Evolutionary conservation across 768 basidiomycete genomes (phyloP).

Genomic region (Coprinellus micaceus): DNA sequence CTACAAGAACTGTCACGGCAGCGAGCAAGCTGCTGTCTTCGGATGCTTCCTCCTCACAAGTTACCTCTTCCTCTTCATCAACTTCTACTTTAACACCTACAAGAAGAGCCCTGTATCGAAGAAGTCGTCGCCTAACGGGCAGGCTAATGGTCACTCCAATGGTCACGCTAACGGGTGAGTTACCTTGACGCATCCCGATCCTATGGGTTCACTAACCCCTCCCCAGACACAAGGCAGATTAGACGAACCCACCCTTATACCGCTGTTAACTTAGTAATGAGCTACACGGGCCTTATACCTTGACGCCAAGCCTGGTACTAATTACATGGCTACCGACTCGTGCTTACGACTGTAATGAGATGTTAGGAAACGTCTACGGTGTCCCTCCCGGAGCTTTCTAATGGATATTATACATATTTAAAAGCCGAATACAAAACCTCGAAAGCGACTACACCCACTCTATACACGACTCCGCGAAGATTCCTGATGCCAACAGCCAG

Average conservation of each 20-base stretch:
- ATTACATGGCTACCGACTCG: slow-evolving; percentile 18
- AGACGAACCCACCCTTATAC: slow-evolving; percentile 15
- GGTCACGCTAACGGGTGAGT: slow-evolving; percentile 29
- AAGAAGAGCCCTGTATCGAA: slow-evolving; percentile 52
- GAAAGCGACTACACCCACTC: background rate
- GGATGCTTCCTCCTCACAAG: slow-evolving; percentile 86
- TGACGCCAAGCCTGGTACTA: slow-evolving; percentile 31
- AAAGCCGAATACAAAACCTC: too few species aligned
- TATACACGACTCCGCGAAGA: background rate
- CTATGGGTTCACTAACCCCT: background rate
- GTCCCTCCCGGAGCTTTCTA: background rate
- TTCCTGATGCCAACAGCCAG: background rate
- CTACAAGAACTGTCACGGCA: slow-evolving; percentile 81
- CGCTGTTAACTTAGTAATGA: slow-evolving; percentile 24
- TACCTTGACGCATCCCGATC: background rate
- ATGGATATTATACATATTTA: background rate
- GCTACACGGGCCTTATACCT: slow-evolving; percentile 35
- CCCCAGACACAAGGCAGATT: slow-evolving; percentile 29
- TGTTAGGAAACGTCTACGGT: slow-evolving; percentile 1
- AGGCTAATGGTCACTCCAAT: slow-evolving; percentile 36
- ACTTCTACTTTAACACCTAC: slow-evolving; percentile 87
- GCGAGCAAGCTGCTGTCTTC: slow-evolving; percentile 82
- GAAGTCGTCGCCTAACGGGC: slow-evolving; percentile 44
- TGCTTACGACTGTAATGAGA: slow-evolving; percentile 11
- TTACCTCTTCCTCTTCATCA: slow-evolving; percentile 94